These are phyloP conservation scores for Mycena polygramma DNA, from an alignment of 768 basidiomycete species.

Conservation along the genomic window DNA sequence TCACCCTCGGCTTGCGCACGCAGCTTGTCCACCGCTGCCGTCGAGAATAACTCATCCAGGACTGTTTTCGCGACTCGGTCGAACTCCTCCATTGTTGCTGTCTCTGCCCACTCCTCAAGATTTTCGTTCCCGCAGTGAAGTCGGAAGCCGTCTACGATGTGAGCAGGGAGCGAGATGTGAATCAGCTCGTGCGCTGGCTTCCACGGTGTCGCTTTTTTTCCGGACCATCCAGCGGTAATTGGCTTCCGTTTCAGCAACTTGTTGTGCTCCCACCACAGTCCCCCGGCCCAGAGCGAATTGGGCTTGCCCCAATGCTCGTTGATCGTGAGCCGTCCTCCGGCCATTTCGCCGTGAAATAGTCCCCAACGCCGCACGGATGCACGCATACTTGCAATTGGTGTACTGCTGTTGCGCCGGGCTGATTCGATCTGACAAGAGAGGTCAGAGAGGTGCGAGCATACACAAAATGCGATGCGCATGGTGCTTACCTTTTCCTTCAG, in stretches of 20 bases:
- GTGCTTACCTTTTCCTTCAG: slow-evolving; percentile 29
- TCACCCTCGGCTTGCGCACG: not conserved
- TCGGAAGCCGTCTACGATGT: slow-evolving; percentile 29
- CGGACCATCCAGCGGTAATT: slow-evolving; percentile 5
- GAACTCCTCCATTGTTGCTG: slow-evolving; percentile 21
- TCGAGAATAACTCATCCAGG: slow-evolving; percentile 31
- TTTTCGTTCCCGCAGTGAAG: slow-evolving; percentile 16
- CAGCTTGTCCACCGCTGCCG: slow-evolving; percentile 16
- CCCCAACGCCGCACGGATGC: slow-evolving; percentile 35
- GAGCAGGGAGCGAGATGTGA: slow-evolving; percentile 8
- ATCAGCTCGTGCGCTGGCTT: slow-evolving; percentile 26
- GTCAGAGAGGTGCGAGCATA: slow-evolving; percentile 21
- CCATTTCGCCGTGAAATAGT: slow-evolving; percentile 44
- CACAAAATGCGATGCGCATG: not conserved
- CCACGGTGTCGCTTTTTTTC: slow-evolving; percentile 5
- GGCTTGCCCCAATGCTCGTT: slow-evolving; percentile 47
- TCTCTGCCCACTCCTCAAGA: slow-evolving; percentile 22
- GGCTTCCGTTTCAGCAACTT: slow-evolving; percentile 25
- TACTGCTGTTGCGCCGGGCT: slow-evolving; percentile 28
- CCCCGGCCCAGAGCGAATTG: slow-evolving; percentile 38
- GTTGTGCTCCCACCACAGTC: slow-evolving; percentile 31
- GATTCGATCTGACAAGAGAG: slow-evolving; percentile 32
- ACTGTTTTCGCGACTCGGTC: slow-evolving; percentile 10
- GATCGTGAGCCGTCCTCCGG: slow-evolving; percentile 36
- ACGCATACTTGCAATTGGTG: slow-evolving; percentile 12